Conservation (phyloP, 2,329 filamentous ascomycete genomes). For the Bipolaris bicolor region DNA sequence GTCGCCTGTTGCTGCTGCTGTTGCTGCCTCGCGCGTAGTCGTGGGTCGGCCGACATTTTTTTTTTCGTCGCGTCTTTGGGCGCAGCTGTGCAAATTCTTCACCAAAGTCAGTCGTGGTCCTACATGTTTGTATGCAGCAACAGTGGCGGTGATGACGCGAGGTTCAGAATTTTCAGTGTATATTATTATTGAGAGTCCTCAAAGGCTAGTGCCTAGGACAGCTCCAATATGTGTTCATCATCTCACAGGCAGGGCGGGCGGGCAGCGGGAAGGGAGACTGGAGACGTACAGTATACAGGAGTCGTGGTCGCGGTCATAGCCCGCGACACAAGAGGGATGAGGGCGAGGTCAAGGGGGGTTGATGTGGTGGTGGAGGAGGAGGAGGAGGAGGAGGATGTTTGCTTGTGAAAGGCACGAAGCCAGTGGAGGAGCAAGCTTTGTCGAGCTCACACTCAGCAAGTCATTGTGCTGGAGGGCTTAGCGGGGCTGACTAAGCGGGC, state of each 20-base stretch:
- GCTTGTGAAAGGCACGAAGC: constrained; percentile 19
- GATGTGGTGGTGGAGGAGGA: background rate
- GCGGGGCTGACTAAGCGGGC: constrained; percentile 19
- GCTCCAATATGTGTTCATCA: constrained; percentile 78
- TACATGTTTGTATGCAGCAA: constrained; percentile 3
- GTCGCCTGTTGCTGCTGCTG: constrained; percentile 48
- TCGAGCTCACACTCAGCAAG: constrained; percentile 10
- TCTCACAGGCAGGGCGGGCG: constrained; percentile 27
- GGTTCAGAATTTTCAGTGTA: constrained; percentile 52
- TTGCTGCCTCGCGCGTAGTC: constrained; percentile 55
- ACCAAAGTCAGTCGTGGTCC: constrained; percentile 29
- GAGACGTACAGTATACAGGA: constrained; percentile 21
- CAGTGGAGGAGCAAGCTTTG: constrained; percentile 21
- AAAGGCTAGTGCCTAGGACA: constrained; percentile 65
- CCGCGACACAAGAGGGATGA: constrained; percentile 8
- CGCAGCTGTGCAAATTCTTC: constrained; percentile 34
- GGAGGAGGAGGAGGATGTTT: background rate
- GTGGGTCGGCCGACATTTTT: constrained; percentile 54
- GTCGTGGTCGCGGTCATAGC: constrained; percentile 4
- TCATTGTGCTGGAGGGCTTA: constrained; percentile 6
- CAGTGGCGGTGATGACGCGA: constrained; percentile 24
- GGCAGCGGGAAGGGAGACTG: constrained; percentile 8
- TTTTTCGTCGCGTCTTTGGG: background rate
- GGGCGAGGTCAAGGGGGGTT: background rate
- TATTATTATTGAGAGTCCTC: constrained; percentile 57